phyloP scores from a whole-genome alignment of 2,329 filamentous ascomycete species.

The Nigrospora osmanthi region DNA sequence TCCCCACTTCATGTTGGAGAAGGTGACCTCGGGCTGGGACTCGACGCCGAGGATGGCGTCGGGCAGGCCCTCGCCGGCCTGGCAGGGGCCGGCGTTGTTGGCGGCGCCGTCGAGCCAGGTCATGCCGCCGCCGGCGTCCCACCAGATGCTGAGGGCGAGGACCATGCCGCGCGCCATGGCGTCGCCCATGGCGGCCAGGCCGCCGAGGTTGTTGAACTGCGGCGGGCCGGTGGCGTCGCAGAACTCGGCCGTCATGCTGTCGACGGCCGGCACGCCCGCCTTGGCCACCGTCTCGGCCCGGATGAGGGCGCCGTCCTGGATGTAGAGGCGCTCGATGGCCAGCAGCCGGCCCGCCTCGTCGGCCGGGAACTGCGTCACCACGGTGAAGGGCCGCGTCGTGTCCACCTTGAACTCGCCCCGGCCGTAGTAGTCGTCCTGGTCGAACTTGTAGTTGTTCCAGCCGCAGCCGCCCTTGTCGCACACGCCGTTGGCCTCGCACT shows the following conservation, averaged over 20 bases:
- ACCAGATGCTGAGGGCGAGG: conserved; percentile 43
- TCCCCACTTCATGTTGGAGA: conserved; percentile 49
- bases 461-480: conserved; percentile 27
- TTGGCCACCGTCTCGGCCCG: conserved; percentile 20
- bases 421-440: conserved; percentile 22
- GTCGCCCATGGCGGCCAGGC: conserved; percentile 32
- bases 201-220: conserved; percentile 27
- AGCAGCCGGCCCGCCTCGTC: conserved; percentile 19
- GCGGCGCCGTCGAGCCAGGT: conserved; percentile 44
- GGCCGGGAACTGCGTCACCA: conserved; percentile 28
- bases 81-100: conserved; percentile 41
- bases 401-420: conserved; percentile 21
- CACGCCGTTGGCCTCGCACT: conserved; percentile 19
- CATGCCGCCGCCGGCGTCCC: conserved; percentile 41
- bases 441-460: conserved; percentile 25
- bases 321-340: conserved; percentile 25
- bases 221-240: conserved; percentile 23
- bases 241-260: conserved; percentile 25
- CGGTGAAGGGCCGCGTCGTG: conserved; percentile 25
- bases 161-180: conserved; percentile 38
- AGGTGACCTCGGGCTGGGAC: conserved; percentile 41
- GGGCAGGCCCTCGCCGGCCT: conserved; percentile 37
- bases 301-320: conserved; percentile 26
- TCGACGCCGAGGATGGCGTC: conserved; percentile 31
- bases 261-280: conserved; percentile 22